Evolutionary conservation across 2,329 filamentous ascomycete genomes (phyloP).

Genomic region (Xylaria polymorpha): DNA sequence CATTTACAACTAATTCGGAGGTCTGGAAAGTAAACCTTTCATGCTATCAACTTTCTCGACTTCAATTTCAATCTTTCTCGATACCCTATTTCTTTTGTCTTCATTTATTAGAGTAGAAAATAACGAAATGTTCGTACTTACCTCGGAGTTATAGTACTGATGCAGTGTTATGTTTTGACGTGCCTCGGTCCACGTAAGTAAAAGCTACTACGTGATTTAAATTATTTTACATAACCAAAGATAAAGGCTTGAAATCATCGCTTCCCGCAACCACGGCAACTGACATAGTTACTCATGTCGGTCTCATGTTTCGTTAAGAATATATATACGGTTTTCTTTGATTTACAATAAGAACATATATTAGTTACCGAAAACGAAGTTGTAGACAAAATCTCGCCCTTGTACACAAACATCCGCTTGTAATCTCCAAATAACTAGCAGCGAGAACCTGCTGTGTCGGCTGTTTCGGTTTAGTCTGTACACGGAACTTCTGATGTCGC

Average conservation of each 20-base stretch:
- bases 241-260: too few species aligned
- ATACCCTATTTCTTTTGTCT: background rate
- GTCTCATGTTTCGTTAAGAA: too few species aligned
- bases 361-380: background rate
- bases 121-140: background rate
- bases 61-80: background rate
- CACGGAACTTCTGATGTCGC: background rate
- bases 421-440: background rate
- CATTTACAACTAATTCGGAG: background rate
- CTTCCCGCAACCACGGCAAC: too few species aligned
- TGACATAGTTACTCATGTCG: too few species aligned
- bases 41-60: too few species aligned
- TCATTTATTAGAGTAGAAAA: background rate
- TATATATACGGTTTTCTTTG: too few species aligned
- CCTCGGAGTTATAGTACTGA: background rate
- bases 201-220: too few species aligned
- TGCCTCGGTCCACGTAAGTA: too few species aligned
- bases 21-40: too few species aligned
- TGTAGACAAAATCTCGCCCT: background rate
- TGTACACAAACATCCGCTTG: background rate
- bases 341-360: too few species aligned
- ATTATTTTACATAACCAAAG: too few species aligned
- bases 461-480: background rate
- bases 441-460: too few species aligned
- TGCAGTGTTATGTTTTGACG: background rate